Evolutionary conservation across 169 alveolate genomes (phyloP).

Genomic region (Miamiensis avidus): DNA sequence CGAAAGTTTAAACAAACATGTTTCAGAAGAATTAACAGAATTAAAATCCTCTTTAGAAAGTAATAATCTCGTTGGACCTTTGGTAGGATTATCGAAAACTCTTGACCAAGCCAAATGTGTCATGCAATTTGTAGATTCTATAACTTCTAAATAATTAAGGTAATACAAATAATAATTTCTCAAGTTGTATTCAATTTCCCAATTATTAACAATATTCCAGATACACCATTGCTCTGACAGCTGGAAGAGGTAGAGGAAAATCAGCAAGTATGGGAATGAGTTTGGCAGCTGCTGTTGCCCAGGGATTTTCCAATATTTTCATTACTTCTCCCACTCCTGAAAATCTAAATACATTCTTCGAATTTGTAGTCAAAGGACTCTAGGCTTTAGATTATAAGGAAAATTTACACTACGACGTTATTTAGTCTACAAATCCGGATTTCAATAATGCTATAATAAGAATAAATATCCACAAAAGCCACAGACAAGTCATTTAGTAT

Average conservation of each 20-base stretch:
- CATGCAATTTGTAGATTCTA: constrained; percentile 34
- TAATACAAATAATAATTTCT: too few relatives aligned
- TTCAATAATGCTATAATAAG: constrained; percentile 82
- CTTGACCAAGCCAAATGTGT: constrained; percentile 59
- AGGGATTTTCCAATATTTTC: constrained; percentile 93
- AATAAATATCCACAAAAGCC: constrained; percentile 83
- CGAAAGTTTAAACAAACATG: background rate
- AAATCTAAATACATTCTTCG: constrained; percentile 96
- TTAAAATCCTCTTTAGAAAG: constrained; percentile 55
- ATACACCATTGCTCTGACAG: constrained; percentile 92
- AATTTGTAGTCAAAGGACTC: constrained; percentile 96
- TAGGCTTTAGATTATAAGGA: constrained; percentile 91
- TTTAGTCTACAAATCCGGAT: constrained; percentile 81
- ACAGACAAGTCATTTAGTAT: constrained; percentile 89
- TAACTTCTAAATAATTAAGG: constrained; percentile 6
- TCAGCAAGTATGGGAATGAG: constrained; percentile 97
- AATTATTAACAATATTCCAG: background rate
- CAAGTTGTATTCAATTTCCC: too few relatives aligned
- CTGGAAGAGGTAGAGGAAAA: constrained; percentile 99
- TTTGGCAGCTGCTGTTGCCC: constrained; percentile 90
- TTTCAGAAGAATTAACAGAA: constrained; percentile 17
- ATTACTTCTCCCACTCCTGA: constrained; percentile 99
- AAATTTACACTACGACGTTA: constrained; percentile 88
- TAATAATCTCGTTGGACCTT: constrained; percentile 67
- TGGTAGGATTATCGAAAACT: constrained; percentile 77